phyloP scores from a whole-genome alignment of 352 stramenopile genomes.

The Phytopythium chamaehyphon region DNA sequence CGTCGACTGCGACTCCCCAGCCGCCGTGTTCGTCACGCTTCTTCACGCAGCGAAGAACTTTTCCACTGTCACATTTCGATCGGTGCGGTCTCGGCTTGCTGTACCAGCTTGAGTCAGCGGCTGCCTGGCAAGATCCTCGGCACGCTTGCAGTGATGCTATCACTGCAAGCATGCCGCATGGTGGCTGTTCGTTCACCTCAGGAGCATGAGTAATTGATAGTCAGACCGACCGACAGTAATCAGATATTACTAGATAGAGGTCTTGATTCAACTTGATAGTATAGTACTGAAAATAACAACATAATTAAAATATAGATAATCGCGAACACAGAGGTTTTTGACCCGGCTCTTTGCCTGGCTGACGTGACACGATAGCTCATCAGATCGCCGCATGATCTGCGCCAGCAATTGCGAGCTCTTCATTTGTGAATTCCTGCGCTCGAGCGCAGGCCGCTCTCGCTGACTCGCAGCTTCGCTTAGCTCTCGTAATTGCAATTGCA shows the following conservation, averaged over 20 bases:
- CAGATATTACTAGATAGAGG: constrained; percentile 1
- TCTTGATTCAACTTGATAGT: not conserved
- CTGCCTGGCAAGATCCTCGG: too few species aligned
- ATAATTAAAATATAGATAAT: not conserved
- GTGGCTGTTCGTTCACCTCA: too few species aligned
- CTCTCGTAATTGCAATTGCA: too few species aligned
- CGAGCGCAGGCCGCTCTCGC: not conserved
- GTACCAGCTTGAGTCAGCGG: too few species aligned
- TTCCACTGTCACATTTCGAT: too few species aligned
- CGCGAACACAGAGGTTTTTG: not conserved
- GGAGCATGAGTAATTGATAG: not conserved
- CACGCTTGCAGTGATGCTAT: too few species aligned
- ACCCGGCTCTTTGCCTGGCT: not conserved
- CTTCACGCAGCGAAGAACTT: too few species aligned
- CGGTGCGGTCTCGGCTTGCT: too few species aligned
- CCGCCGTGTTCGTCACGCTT: too few species aligned
- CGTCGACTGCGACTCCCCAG: too few species aligned
- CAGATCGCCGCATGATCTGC: not conserved
- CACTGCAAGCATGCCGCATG: too few species aligned
- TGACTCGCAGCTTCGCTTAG: not conserved
- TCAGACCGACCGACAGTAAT: constrained; percentile 4
- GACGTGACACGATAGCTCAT: constrained; percentile 3
- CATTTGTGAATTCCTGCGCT: not conserved
- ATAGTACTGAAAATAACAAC: not conserved
- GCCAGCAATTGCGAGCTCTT: not conserved